A percentile compares a stretch with the other conserved stretches of the same genome.
Conservation (phyloP, 1,284 basidiomycete genomes). For the Phlebopus sp. region DNA sequence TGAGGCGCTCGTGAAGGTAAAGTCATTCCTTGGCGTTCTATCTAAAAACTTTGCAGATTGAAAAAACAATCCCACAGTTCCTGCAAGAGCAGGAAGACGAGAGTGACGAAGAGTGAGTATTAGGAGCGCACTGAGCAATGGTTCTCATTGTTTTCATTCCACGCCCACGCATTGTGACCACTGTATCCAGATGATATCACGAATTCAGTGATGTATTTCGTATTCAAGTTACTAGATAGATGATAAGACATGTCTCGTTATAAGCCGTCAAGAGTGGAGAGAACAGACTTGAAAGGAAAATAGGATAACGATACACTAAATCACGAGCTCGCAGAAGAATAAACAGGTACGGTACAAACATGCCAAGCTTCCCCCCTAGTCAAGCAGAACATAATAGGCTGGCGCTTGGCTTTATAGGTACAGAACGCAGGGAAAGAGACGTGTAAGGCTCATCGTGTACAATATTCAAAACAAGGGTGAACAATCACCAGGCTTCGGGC, state of each 20-base stretch:
- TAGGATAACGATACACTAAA: background rate
- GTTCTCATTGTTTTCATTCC: background rate
- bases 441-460: constrained; percentile 26
- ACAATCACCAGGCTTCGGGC: constrained; percentile 75
- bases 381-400: constrained; percentile 18
- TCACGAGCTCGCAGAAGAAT: constrained; percentile 1
- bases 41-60: background rate
- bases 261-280: background rate
- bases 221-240: background rate
- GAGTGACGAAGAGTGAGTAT: constrained; percentile 71
- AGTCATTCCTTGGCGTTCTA: constrained; percentile 14
- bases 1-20: constrained; percentile 85
- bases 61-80: constrained; percentile 46
- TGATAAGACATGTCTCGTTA: background rate
- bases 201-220: constrained; percentile 14
- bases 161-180: constrained; percentile 13
- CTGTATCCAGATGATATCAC: constrained; percentile 15
- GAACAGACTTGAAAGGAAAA: background rate
- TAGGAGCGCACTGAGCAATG: constrained; percentile 38
- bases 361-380: too few relatives aligned
- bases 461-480: constrained; percentile 12
- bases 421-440: constrained; percentile 16
- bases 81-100: constrained; percentile 73
- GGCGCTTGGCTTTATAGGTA: constrained; percentile 21
- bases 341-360: constrained; percentile 1